phyloP scores from a whole-genome alignment of 805 yeast genomes.

The Saturnispora diversa region DNA sequence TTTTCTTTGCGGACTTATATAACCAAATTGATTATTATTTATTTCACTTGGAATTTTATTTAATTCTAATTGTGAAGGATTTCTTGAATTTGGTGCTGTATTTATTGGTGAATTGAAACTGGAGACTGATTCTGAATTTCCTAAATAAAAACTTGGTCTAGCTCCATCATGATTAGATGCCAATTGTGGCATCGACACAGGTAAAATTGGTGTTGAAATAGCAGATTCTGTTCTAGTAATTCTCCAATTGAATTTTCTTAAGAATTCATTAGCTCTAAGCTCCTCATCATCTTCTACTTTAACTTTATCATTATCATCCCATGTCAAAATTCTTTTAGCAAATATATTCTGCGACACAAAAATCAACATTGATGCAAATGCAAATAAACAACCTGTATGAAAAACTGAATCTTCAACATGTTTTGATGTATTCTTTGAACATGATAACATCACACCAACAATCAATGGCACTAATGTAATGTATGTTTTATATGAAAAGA shows the following conservation, averaged over 20 bases:
- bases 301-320: constrained; percentile 25
- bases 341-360: constrained; percentile 74
- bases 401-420: constrained; percentile 22
- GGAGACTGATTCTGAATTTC: constrained; percentile 17
- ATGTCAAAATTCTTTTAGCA: constrained; percentile 64
- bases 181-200: constrained; percentile 26
- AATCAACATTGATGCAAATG: constrained; percentile 51
- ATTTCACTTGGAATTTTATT: not conserved
- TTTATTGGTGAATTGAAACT: constrained; percentile 6
- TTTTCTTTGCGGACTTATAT: constrained; percentile 30
- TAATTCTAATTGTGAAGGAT: constrained; percentile 6
- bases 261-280: constrained; percentile 22
- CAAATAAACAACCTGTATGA: constrained; percentile 39
- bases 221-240: constrained; percentile 29
- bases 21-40: constrained; percentile 20
- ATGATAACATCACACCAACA: constrained; percentile 76
- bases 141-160: constrained; percentile 12
- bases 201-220: constrained; percentile 29
- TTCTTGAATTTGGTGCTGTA: constrained; percentile 9
- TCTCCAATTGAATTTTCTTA: constrained; percentile 23
- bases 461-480: constrained; percentile 72
- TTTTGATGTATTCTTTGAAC: constrained; percentile 38
- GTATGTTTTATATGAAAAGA: constrained; percentile 61
- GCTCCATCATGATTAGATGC: not conserved
- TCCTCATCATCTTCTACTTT: constrained; percentile 17